Conservation (phyloP, 257 asterid genomes). For the Solanum ahanhuiri region DNA sequence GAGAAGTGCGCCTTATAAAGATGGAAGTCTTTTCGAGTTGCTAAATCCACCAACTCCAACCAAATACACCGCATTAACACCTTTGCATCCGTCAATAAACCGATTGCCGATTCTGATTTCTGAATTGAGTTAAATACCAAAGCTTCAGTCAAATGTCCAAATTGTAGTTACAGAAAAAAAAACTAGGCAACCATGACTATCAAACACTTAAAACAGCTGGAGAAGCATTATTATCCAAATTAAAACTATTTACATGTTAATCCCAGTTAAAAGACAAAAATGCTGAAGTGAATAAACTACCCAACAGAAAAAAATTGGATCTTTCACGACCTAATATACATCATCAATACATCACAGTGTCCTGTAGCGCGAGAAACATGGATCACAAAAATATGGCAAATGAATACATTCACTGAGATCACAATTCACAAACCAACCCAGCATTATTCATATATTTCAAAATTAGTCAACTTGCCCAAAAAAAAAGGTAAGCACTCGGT, state of each 20-base stretch:
- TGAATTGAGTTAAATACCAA: background rate
- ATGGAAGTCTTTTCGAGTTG: background rate
- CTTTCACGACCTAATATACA: background rate
- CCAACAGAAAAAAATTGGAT: background rate
- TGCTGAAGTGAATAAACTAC: background rate
- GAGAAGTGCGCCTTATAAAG: background rate
- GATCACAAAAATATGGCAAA: background rate
- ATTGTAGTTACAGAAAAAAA: background rate
- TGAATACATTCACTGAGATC: background rate
- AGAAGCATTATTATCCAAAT: background rate
- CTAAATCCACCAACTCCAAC: background rate
- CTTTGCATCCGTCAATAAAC: background rate
- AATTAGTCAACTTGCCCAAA: conserved; percentile 1
- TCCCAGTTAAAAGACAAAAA: background rate
- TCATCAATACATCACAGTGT: background rate
- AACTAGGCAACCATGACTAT: background rate
- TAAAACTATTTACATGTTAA: background rate
- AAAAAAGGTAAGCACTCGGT: background rate
- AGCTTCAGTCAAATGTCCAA: conserved; percentile 2
- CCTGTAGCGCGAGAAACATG: background rate
- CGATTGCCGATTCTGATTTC: background rate
- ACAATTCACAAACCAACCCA: background rate
- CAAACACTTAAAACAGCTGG: background rate
- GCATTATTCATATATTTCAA: background rate
- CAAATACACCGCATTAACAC: background rate